Evolutionary conservation across 257 asterid species (phyloP), one percentile per base, ranked within the genome.

Genomic region (Scutellaria galericulata): DNA sequence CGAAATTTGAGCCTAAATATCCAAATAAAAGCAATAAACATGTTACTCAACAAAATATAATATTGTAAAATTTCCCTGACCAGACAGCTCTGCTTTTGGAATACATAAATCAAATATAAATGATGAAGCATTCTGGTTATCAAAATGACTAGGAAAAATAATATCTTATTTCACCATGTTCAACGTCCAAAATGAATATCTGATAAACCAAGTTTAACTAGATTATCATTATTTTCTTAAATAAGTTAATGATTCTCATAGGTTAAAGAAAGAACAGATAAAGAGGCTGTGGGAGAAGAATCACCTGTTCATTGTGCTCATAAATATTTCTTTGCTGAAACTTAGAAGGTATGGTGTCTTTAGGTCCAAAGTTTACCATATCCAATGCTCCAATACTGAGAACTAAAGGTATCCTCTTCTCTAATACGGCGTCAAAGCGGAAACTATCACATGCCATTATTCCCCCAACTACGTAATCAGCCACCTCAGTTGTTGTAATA

Each of bases 301-400:
- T 79, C 76, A 93, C 96, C 97, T 94, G 97, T 15, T 82, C 86
- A 83, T 81, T 94, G 84, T 94, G 99, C 77, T 77, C 95, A 68
- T 91, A 81, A 50, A 89, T 66, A 66, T 78, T 86, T 72, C 99
- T 86, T 57, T 83, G 84, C 75, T 82, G 89, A 84, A 89, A 89
- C 13, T 75, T 78, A 12, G 97, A 78, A 37, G 97, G 93, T 77
- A 94, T 65, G 62, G 95, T 86, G 68, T 54, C 85, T 85, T 77
- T 82, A 67, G 90, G 86, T 78, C 99, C 99, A 84, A 94, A 94
- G 72, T 94, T 94, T 70, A 94, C 97, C 95, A 91, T 94, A 83
- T 94, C 97, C 89, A 94, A 50, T 66, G 99, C 99, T 80, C 99
- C 99, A 47, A 81, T 79, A 79, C 97, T 91, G 82, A 94, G 86